Evolutionary conservation across 1,284 basidiomycete genomes (phyloP), one percentile per base, ranked within the genome.

Genomic region (Lentinula novae-zelandiae): DNA sequence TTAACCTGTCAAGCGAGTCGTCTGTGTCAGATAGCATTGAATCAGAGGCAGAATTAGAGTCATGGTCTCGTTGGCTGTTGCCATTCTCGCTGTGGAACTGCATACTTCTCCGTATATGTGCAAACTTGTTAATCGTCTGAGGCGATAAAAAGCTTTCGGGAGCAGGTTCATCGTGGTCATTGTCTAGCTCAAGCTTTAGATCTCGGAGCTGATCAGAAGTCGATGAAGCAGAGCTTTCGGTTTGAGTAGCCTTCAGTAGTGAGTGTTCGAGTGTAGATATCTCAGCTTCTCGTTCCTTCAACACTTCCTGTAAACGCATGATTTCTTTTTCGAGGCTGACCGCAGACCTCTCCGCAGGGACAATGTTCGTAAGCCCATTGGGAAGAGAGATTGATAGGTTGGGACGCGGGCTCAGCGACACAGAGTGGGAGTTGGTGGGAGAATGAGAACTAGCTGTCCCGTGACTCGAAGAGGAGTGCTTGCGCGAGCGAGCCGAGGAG

Each of bases 261-360:
- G 85, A 85, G 58, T 79, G 75, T 73, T 96, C 95, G 20, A 97
- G 80, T 38, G 81, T 74, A 42, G 80, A 78, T 60, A 96, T 96
- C 74, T 96, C 95, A 34, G 86, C 81, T 73, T 96, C 95, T 52
- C 95, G 84, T 67, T 95, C 91, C 67, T 87, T 89, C 63, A 97
- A 78, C 27, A 94, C 91, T 68, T 95, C 89, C 71, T 96, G 93
- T 34, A 96, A 75, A 60, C 93, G 85, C 87, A 92, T 92, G 60
- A 96, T 93, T 75, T 97, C 95, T 68, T 92, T 89, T 75, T 96
- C 93, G 62, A 96, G 80, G 70, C 93, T 95, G 33, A 83, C 78
- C 8, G 86, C 83, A n/a, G 91, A 91, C 39, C 93, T 79, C 73
- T 90, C 87, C 52, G 78, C 77, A 0, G 80, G 73, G 27, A 76